Conservation (phyloP, 441 rosid species). For the Gossypium gossypioides region DNA sequence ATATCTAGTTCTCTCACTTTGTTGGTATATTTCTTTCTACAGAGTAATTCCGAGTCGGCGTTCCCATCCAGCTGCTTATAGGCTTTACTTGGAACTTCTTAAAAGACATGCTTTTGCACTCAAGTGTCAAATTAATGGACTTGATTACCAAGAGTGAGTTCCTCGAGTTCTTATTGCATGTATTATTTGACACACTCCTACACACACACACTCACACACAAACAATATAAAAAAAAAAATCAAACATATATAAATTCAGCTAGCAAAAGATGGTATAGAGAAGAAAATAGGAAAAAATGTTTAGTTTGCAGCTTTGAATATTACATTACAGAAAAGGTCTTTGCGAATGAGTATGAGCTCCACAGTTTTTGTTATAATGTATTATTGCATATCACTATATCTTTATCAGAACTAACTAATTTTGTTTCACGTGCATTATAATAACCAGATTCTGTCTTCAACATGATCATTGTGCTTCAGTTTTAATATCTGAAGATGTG, state of each 20-base stretch:
- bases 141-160: conserved; percentile 47
- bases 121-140: conserved; percentile 34
- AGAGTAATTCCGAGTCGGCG: conserved; percentile 47
- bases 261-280: no score
- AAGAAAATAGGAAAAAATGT: background rate
- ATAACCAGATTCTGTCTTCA: background rate
- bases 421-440: background rate
- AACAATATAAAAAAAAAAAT: background rate
- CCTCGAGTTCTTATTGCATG: background rate
- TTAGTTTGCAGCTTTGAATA: background rate
- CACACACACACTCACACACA: background rate
- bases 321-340: background rate
- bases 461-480: background rate
- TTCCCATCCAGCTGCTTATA: conserved; percentile 45
- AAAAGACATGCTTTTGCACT: conserved; percentile 41
- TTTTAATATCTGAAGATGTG: background rate
- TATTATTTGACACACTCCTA: background rate
- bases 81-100: conserved; percentile 60
- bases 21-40: conserved; percentile 11
- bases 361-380: background rate
- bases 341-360: background rate
- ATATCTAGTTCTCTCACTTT: background rate
- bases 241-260: background rate
- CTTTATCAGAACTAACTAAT: background rate
- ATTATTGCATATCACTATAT: background rate